phyloP scores from a whole-genome alignment of 2,329 filamentous ascomycete species.

The Pseudodiploospora longispora region DNA sequence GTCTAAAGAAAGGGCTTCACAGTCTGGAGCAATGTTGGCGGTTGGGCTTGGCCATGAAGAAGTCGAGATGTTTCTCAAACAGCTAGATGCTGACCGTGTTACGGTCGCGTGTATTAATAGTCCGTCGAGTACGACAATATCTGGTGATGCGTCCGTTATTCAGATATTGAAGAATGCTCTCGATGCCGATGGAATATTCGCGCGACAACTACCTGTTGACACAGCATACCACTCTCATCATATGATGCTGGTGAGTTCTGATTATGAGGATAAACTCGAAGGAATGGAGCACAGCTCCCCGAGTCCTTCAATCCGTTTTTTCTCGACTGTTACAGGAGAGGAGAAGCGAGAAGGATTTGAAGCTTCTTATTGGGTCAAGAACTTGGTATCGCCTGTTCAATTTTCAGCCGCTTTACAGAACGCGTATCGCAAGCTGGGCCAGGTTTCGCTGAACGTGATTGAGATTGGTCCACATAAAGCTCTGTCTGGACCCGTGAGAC shows the following conservation, averaged over 20 bases:
- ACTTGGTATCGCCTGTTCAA: background rate
- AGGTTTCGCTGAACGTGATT: background rate
- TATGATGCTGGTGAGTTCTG: slow-evolving; percentile 15
- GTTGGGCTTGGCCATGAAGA: slow-evolving; percentile 12
- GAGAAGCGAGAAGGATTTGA: background rate
- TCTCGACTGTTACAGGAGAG: slow-evolving; percentile 3
- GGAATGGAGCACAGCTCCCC: background rate
- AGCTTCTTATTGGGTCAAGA: background rate
- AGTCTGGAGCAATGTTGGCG: slow-evolving; percentile 15
- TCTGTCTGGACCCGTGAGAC: background rate
- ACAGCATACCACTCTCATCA: slow-evolving; percentile 31
- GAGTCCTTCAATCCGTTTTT: background rate
- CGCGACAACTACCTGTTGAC: slow-evolving; percentile 29
- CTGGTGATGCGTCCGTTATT: slow-evolving; percentile 20
- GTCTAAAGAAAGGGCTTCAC: too few relatives aligned
- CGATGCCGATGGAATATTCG: slow-evolving; percentile 18
- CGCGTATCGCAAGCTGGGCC: too few relatives aligned
- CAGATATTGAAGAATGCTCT: slow-evolving; percentile 15
- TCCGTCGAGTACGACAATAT: slow-evolving; percentile 24
- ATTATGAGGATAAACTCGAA: slow-evolving; percentile 14
- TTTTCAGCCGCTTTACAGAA: slow-evolving; percentile 3
- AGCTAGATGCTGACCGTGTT: slow-evolving; percentile 2
- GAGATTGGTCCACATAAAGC: slow-evolving; percentile 1
- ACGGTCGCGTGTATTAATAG: slow-evolving; percentile 25
- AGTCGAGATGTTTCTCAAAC: slow-evolving; percentile 2